Evolutionary conservation across 139 green algal species (phyloP), one percentile per base, ranked within the genome.

Genomic region (Monoraphidium neglectum): DNA sequence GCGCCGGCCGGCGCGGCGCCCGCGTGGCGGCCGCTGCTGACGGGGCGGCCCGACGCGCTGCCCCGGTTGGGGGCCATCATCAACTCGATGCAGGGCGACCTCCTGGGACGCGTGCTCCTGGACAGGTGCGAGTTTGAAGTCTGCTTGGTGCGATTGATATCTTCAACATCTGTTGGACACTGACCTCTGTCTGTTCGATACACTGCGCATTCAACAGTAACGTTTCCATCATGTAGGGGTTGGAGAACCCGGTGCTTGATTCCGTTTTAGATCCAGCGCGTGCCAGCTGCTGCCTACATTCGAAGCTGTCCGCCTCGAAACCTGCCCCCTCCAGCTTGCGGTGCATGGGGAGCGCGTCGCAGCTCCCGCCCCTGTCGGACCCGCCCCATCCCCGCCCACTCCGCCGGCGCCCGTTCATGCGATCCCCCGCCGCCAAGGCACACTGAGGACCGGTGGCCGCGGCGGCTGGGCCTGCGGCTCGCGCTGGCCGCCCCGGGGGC

Each of bases 61-160:
- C 8, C 53, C 1, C 72, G 87, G 2, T 36, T 90, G 61, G 16
- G 59, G 3, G 38, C 53, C n/a, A 49, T 92, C 8, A 57, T 92
- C 37, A 12, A 35, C 30, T 72, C 76, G 16, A 89, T 92, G 85
- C 62, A 67, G 0, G 33, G 67, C 0, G 87, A 90, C 79, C 78
- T 92, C 49, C 78, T 89, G 68, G 72, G 80, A 12, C 62, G 87
- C 2, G 76, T 92, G 15, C 21, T 77, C 46, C 35, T 84, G 63
- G 81, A 88, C 72, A 68, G 76, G 81, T 83, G 72, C 1, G 2
- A 21, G 15, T 36, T 3, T 74, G 32, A 12, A 36, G 64, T 24
- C 18, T 57, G 40, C 38, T 3, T 3, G 49, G 18, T 3, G 38
- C 33, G 47, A 4, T 24, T 6, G 6, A 43, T 38, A 26, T 68